Evolutionary conservation across 441 rosid species (phyloP).

Genomic region (Macaranga tanarius): DNA sequence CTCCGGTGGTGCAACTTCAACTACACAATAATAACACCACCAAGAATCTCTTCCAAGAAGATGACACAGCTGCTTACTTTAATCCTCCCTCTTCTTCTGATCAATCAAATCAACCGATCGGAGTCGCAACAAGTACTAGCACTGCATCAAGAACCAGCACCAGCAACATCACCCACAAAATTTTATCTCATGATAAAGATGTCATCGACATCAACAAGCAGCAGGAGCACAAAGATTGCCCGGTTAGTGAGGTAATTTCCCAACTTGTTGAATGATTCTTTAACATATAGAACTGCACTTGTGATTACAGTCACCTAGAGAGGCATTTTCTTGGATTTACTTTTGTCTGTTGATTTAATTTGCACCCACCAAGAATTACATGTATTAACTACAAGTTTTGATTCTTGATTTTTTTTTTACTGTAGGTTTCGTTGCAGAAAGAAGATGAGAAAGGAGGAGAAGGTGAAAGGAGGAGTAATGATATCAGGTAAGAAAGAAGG

Average conservation of each 20-base stretch:
- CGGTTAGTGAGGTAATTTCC: slow-evolving; percentile 36
- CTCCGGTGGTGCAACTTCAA: slow-evolving; percentile 67
- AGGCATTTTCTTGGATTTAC: slow-evolving; percentile 16
- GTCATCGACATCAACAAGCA: not conserved
- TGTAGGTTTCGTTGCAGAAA: slow-evolving; percentile 25
- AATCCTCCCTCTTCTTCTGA: slow-evolving; percentile 34
- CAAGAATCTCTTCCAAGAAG: slow-evolving; percentile 12
- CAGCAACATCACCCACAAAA: no score
- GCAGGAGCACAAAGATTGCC: slow-evolving; percentile 26
- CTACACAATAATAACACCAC: slow-evolving; percentile 14
- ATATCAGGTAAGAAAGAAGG: slow-evolving; percentile 45
- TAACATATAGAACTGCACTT: slow-evolving; percentile 36
- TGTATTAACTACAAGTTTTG: not conserved
- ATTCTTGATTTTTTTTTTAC: slow-evolving; percentile 7
- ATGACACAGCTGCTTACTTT: slow-evolving; percentile 27
- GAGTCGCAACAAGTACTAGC: not conserved
- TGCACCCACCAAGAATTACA: slow-evolving; percentile 26
- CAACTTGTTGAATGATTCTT: slow-evolving; percentile 7
- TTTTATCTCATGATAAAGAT: not conserved
- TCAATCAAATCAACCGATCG: slow-evolving; percentile 47
- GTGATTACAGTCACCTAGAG: slow-evolving; percentile 16
- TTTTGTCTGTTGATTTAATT: slow-evolving; percentile 33
- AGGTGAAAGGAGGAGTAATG: slow-evolving; percentile 36
- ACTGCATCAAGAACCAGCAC: no score
- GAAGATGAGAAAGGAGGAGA: slow-evolving; percentile 23